Evolutionary conservation across 1,139 yeast species (phyloP).

Genomic region (Hyphopichia wangnamkhiaoensis): DNA sequence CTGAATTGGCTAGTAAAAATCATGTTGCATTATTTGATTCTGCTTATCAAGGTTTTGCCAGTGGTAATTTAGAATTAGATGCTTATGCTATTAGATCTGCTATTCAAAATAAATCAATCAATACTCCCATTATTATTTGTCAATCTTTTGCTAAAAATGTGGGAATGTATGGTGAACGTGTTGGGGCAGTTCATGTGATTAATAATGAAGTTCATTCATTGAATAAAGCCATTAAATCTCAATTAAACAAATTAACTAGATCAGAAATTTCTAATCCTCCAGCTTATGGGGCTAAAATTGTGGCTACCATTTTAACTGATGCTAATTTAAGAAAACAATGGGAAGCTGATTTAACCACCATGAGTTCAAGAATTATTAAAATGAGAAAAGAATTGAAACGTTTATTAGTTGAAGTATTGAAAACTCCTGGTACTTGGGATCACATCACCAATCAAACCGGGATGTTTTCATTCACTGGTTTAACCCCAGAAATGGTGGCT

Average conservation of each 20-base stretch:
- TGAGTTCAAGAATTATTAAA: constrained; percentile 80
- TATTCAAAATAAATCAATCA: constrained; percentile 46
- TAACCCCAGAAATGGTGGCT: constrained; percentile 75
- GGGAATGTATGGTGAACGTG: constrained; percentile 98
- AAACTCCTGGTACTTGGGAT: constrained; percentile 90
- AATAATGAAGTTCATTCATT: constrained; percentile 45
- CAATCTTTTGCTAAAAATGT: constrained; percentile 98
- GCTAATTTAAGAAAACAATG: constrained; percentile 72
- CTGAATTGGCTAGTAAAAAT: constrained; percentile 38
- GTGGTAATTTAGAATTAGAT: constrained; percentile 78
- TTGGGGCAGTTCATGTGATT: constrained; percentile 84
- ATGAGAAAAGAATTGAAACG: constrained; percentile 74
- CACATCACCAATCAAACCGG: constrained; percentile 92
- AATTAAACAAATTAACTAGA: constrained; percentile 74
- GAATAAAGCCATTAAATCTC: constrained; percentile 63
- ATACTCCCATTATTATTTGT: constrained; percentile 66
- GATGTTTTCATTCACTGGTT: constrained; percentile 95
- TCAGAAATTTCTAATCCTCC: constrained; percentile 94
- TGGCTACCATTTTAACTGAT: constrained; percentile 69
- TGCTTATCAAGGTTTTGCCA: constrained; percentile 50
- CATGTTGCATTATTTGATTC: constrained; percentile 49
- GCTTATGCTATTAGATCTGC: constrained; percentile 88
- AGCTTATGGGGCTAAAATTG: constrained; percentile 93
- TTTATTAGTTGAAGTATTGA: constrained; percentile 55
- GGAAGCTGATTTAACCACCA: constrained; percentile 81